phyloP scores from a whole-genome alignment of 768 basidiomycete species.

The Lactifluus volemus region DNA sequence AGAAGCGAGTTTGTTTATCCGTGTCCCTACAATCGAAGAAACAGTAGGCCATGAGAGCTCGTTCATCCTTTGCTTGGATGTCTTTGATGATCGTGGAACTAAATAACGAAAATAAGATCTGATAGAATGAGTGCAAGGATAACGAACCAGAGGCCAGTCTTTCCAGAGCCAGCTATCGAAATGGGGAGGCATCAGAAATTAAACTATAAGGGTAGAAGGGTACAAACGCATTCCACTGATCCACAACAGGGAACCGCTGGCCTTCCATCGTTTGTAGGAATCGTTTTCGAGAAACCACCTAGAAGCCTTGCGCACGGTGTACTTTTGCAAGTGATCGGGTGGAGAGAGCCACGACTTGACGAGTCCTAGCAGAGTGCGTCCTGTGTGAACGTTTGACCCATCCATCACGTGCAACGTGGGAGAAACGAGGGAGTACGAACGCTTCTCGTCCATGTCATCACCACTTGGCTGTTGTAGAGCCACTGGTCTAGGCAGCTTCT shows the following conservation, averaged over 20 bases:
- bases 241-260: neutral
- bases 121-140: neutral
- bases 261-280: neutral
- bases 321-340: neutral
- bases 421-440: neutral
- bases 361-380: neutral
- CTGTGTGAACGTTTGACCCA: neutral
- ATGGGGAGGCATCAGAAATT: neutral
- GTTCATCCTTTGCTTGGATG: neutral
- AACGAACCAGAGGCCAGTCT: slow-evolving; percentile 2
- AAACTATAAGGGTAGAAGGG: neutral
- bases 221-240: slow-evolving; percentile 1
- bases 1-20: neutral
- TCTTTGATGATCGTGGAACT: slow-evolving; percentile 1
- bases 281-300: neutral
- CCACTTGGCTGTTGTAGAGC: too few species aligned
- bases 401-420: neutral
- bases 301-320: neutral
- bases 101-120: neutral
- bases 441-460: neutral
- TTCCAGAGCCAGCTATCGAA: slow-evolving; percentile 2
- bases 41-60: neutral
- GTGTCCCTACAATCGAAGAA: neutral
- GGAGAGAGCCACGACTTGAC: neutral
- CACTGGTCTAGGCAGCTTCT: neutral